Percentiles rank a stretch among this genome's conserved stretches.
Evolutionary conservation across 2,329 filamentous ascomycete genomes (phyloP).

Genomic region (Xylaria sp.): DNA sequence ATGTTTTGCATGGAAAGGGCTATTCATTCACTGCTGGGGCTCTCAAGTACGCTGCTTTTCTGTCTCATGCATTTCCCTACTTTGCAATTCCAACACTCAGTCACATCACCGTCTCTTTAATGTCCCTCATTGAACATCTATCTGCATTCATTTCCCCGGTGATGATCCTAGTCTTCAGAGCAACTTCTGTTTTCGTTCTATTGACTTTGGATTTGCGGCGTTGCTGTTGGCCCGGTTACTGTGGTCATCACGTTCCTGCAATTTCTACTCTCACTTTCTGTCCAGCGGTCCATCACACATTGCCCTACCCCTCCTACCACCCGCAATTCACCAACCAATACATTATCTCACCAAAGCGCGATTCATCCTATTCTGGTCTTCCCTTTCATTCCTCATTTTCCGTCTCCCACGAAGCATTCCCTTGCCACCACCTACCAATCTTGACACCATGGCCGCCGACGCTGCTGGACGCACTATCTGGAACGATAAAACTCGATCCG

Average conservation of each 20-base stretch:
- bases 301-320: not conserved
- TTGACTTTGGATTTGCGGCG: no score
- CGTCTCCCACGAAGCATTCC: not conserved
- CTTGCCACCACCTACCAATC: not conserved
- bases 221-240: not conserved
- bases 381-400: not conserved
- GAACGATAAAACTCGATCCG: conserved; percentile 52
- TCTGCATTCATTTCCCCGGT: no score
- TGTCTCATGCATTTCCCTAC: not conserved
- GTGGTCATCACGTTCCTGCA: not conserved
- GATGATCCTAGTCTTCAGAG: no score
- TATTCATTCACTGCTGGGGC: not conserved
- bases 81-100: no score
- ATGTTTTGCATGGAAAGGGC: not conserved
- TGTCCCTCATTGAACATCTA: no score
- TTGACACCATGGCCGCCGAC: conserved; percentile 20
- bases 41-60: conserved; percentile 4
- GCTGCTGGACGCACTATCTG: conserved; percentile 39
- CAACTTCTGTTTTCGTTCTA: no score
- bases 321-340: not conserved
- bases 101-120: no score
- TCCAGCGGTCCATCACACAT: not conserved
- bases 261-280: not conserved
- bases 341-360: not conserved
- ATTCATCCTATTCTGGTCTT: not conserved